phyloP scores from a whole-genome alignment of 2,329 filamentous ascomycete species.

The Cordyceps sp. region DNA sequence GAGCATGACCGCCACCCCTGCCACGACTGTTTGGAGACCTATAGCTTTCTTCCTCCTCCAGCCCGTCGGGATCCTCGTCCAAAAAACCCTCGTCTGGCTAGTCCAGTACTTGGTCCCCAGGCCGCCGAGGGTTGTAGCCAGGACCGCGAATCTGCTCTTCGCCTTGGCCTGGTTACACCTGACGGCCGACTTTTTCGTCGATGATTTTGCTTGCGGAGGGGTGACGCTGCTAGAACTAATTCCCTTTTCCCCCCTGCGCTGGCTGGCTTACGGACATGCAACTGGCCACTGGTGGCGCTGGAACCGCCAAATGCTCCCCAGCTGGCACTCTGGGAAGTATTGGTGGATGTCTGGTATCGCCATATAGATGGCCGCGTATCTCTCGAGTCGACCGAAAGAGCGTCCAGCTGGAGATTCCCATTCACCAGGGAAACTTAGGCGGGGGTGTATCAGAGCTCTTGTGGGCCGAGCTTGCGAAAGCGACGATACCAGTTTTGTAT shows the following conservation, averaged over 20 bases:
- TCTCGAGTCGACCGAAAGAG: too few species aligned
- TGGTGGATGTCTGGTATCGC: conserved; percentile 40
- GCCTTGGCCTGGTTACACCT: conserved; percentile 49
- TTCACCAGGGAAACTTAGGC: too few species aligned
- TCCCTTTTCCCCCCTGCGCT: conserved; percentile 56
- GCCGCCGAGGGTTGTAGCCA: conserved; percentile 28
- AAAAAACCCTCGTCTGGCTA: conserved; percentile 24
- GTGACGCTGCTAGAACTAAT: conserved; percentile 72
- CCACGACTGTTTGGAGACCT: conserved; percentile 32
- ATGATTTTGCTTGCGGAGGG: conserved; percentile 60
- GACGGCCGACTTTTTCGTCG: conserved; percentile 48
- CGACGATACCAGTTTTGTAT: too few species aligned
- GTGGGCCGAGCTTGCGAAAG: too few species aligned
- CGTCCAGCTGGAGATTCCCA: not conserved
- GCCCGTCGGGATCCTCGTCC: conserved; percentile 44
- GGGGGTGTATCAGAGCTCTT: too few species aligned
- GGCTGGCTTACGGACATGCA: conserved; percentile 42
- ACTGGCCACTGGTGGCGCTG: conserved; percentile 55
- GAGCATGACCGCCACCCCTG: conserved; percentile 47
- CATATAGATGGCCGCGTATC: conserved; percentile 7
- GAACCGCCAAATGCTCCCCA: conserved; percentile 31
- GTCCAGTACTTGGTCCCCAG: conserved; percentile 16
- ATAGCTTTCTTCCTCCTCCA: conserved; percentile 59
- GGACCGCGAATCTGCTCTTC: conserved; percentile 43
- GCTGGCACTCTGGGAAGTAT: conserved; percentile 38